Percentiles rank a stretch among this genome's conserved stretches.
Evolutionary conservation across 768 basidiomycete genomes (phyloP).

Genomic region (Lactarius hengduanensis): DNA sequence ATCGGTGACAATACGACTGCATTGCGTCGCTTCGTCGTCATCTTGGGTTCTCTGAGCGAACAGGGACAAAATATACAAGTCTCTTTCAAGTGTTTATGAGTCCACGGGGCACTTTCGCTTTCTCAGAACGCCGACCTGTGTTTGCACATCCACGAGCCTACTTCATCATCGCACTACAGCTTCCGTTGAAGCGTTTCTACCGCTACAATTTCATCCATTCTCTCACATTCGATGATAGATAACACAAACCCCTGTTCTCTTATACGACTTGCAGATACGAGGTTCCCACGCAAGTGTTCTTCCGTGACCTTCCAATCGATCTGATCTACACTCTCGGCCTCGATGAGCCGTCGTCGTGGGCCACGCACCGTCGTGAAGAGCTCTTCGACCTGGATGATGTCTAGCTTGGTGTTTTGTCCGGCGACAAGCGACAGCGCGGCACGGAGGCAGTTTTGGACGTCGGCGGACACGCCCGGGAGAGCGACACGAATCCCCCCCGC

Average conservation of each 20-base stretch:
- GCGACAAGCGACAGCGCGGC: conserved; percentile 49
- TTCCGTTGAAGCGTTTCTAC: conserved; percentile 93
- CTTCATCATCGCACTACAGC: conserved; percentile 40
- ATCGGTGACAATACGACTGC: conserved; percentile 69
- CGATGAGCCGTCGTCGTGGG: conserved; percentile 91
- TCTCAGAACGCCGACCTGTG: conserved; percentile 4
- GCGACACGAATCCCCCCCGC: conserved; percentile 63
- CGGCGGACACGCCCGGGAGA: conserved; percentile 91
- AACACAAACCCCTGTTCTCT: conserved; percentile 31
- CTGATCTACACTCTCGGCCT: conserved; percentile 93
- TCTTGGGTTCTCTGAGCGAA: conserved; percentile 86
- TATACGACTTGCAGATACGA: conserved; percentile 47
- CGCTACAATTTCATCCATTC: conserved; percentile 64
- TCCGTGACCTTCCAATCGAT: conserved; percentile 73
- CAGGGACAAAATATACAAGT: conserved; percentile 84
- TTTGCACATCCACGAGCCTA: background rate
- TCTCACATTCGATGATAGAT: conserved; percentile 76
- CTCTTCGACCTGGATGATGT: conserved; percentile 96
- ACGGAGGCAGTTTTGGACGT: conserved; percentile 81
- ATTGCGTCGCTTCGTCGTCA: conserved; percentile 62
- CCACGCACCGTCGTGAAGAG: conserved; percentile 86
- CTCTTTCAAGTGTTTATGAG: conserved; percentile 58
- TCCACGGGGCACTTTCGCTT: background rate
- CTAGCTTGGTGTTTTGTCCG: conserved; percentile 65
- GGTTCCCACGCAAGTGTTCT: conserved; percentile 54